Base-by-base conservation (phyloP, 192 early-diverging fungal species). In the Physocladia obscura region DNA sequence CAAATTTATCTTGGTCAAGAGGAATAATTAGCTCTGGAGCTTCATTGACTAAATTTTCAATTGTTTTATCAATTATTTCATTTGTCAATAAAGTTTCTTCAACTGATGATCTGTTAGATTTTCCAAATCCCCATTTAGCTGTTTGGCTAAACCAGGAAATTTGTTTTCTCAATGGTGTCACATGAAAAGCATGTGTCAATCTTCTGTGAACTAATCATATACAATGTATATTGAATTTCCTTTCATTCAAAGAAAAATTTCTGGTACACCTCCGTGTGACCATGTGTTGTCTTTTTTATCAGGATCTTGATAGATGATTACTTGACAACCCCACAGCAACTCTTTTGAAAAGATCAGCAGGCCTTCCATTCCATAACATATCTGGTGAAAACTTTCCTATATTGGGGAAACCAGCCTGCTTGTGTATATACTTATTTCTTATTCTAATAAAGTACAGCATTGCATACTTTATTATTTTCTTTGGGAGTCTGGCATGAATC, bases 31-130 rank as follows among this genome's bases (percentile, higher is more conserved):
- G 19, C 57, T 58, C 57, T 13, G 57, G 57, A 8, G 22, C 57
- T 58, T 24, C 13, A 4, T 58, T 32, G 8, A 58, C 22, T 47
- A 35, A 19, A 44, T 62, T 29, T 62, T 35, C 29, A 44, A 44
- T 62, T 62, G 30, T 21, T 17, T 40, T 29, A 35, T n/a, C 59
- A 26, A 32, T 62, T 24, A 19, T 35, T 35, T 62, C 59, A 62
- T 19, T 35, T 15, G 17, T 35, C 11, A 44, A 44, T n/a, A 44
- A 44, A n/a, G 35, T 13, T 11, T 37, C 26, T 35, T 58, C 51
- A 26, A 54, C 51, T 54, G 24, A 35, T 11, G 29, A 39, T 35
- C 38, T n/a, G 59, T 35, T 37, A 44, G 5, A 17, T 19, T 35
- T 40, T 62, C 59, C 44, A 35, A 15, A n/a, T 13, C 21, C 11